Conservation (phyloP, 768 basidiomycete genomes). For the Lentinula detonsa region DNA sequence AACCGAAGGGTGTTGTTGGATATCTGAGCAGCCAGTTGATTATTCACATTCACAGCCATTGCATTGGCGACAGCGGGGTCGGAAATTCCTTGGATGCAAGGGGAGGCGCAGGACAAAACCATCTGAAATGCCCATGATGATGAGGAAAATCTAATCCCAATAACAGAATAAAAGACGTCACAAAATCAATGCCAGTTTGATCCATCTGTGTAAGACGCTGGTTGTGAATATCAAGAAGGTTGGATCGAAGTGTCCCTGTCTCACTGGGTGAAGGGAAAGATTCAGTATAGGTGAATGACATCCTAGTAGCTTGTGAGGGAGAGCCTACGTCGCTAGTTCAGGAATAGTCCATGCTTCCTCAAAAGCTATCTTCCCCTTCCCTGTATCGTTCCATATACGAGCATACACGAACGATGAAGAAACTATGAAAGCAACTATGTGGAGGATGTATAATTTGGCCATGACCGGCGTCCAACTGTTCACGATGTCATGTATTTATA, state of each 20-base stretch:
- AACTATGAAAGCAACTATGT: neutral
- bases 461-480: neutral
- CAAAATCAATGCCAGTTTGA: constrained; percentile 3
- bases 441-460: neutral
- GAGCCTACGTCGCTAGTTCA: neutral
- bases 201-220: constrained; percentile 7
- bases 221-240: constrained; percentile 6
- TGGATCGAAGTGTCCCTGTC: neutral
- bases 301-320: neutral
- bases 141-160: neutral
- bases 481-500: neutral
- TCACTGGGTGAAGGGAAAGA: neutral
- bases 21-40: constrained; percentile 15
- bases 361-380: neutral
- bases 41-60: constrained; percentile 28
- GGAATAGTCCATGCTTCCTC: constrained; percentile 6
- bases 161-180: neutral
- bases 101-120: constrained; percentile 5
- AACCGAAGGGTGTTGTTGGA: constrained; percentile 16
- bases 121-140: neutral
- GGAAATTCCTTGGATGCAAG: constrained; percentile 15
- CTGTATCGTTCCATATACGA: constrained; percentile 6
- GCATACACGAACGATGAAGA: neutral
- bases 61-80: constrained; percentile 6
- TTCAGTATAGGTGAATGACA: too few relatives aligned